Evolutionary conservation across 2,329 filamentous ascomycete species (phyloP).

Genomic region (Xylaria sp.): DNA sequence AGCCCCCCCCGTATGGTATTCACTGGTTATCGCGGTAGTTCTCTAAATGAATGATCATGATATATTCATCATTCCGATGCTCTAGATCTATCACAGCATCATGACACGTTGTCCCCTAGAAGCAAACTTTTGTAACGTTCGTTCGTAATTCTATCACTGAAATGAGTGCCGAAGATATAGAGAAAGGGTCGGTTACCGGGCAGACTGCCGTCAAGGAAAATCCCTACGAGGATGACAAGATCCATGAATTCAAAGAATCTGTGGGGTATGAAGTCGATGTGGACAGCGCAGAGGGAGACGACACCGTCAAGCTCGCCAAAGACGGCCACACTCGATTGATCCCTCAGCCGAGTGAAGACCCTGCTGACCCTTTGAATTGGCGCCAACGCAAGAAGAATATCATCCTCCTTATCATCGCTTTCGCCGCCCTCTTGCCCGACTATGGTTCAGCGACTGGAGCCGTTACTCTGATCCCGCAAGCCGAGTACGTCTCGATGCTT

Average conservation of each 20-base stretch:
- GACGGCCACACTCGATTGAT: slow-evolving; percentile 61
- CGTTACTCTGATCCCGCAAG: slow-evolving; percentile 57
- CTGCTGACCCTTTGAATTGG: slow-evolving; percentile 67
- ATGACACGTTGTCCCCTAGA: neutral
- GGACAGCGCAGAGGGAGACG: slow-evolving; percentile 40
- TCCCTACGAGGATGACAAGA: slow-evolving; percentile 33
- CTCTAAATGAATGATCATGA: neutral
- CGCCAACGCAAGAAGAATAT: slow-evolving; percentile 59
- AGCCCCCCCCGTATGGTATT: neutral
- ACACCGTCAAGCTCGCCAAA: slow-evolving; percentile 51
- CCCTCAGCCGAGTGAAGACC: slow-evolving; percentile 63
- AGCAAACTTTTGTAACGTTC: neutral
- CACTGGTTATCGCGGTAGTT: neutral
- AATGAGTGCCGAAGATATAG: slow-evolving; percentile 25
- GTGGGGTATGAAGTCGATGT: slow-evolving; percentile 55
- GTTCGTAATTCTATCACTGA: neutral
- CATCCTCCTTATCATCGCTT: slow-evolving; percentile 60
- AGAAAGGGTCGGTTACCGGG: slow-evolving; percentile 4
- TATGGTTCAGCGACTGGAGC: slow-evolving; percentile 60
- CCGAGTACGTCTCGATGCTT: slow-evolving; percentile 48
- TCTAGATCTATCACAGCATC: neutral
- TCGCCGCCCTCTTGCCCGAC: slow-evolving; percentile 60
- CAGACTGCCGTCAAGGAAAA: neutral
- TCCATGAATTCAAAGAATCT: slow-evolving; percentile 52
- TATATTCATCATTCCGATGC: neutral